Base-by-base conservation (phyloP, 2,329 filamentous ascomycete genomes). In the Helotiales sp. region DNA sequence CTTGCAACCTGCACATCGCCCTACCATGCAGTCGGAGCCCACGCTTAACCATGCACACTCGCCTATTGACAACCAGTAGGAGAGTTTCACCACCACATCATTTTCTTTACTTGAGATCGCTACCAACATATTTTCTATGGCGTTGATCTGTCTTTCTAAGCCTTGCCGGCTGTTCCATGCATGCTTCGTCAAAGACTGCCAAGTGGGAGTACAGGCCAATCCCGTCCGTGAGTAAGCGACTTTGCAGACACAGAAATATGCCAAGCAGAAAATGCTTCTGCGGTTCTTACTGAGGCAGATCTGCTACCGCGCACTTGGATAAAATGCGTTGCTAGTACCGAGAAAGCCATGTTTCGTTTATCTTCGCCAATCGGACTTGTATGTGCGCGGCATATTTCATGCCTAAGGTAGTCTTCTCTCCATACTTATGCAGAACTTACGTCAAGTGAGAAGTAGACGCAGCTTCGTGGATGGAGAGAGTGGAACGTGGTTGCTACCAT, bases 361-460 rank as follows among this genome's bases (percentile, higher is more conserved):
- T 30, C 34, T 38, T 52, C 34, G 25, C 62, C 63, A 64, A 66
- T 64, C 58, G 56, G 57, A 46, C 42, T 30, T 40, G 12, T 25
- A 31, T 25, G 12, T 24, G 13, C 30, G 6, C 5, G 17, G 22
- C 10, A 40, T 17, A 22, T 29, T n/a, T 40, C 34, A 25, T 55
- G 53, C 38, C 17, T 10, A 6, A 17, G 9, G 22, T 24, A 9
- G n/a, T n/a, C 38, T 42, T 24, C 19, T 42, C 38, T 42, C 9
- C 38, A 42, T 42, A 42, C 38, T 8, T 42, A 42, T 24, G 19
- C 38, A 22, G 7, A 42, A 42, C 19, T 13, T 22, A 42, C 38
- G 19, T 42, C 19, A 42, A 42, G 17, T 42, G 5, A 42, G 17
- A 22, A 42, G 19, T 22, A 42, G 38, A 42, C 15, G 38, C 17